A percentile compares a stretch with the other conserved stretches of the same genome.
These are phyloP conservation scores for Paspalum notatum DNA, from an alignment of 176 grass and related monocot genomes.

Conservation along the genomic window DNA sequence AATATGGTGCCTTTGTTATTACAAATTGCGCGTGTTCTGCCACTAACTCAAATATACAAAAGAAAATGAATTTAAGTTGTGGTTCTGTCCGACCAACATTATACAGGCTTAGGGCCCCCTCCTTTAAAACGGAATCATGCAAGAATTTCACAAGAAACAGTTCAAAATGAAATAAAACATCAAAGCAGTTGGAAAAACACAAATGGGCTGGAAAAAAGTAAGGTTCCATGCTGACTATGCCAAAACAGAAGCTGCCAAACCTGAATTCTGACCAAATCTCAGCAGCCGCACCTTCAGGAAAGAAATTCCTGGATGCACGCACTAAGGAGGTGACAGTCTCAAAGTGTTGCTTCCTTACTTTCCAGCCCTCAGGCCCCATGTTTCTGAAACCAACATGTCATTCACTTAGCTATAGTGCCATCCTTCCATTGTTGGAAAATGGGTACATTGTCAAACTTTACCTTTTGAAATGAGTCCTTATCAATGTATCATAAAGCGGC, in stretches of 20 bases:
- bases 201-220: neutral
- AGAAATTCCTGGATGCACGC: slow-evolving; percentile 75
- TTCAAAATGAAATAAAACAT: neutral
- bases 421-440: slow-evolving; percentile 6
- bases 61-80: neutral
- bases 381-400: slow-evolving; percentile 65
- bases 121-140: no score
- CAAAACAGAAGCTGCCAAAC: slow-evolving; percentile 43
- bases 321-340: slow-evolving; percentile 78
- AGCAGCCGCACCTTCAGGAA: slow-evolving; percentile 80
- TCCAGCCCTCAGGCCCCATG: slow-evolving; percentile 97
- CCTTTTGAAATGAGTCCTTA: slow-evolving; percentile 94
- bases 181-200: neutral
- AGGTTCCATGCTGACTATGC: slow-evolving; percentile 1
- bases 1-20: slow-evolving; percentile 6
- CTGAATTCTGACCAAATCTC: slow-evolving; percentile 96
- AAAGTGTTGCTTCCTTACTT: slow-evolving; percentile 80
- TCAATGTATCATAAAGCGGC: slow-evolving; percentile 88
- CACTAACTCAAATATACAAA: neutral
- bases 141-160: no score
- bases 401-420: neutral
- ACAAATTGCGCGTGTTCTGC: neutral
- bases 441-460: slow-evolving; percentile 29
- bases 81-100: neutral
- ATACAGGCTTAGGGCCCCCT: neutral